These are phyloP conservation scores for Alnus rubra DNA, from an alignment of 306 rosid genomes.

Conservation along the genomic window DNA sequence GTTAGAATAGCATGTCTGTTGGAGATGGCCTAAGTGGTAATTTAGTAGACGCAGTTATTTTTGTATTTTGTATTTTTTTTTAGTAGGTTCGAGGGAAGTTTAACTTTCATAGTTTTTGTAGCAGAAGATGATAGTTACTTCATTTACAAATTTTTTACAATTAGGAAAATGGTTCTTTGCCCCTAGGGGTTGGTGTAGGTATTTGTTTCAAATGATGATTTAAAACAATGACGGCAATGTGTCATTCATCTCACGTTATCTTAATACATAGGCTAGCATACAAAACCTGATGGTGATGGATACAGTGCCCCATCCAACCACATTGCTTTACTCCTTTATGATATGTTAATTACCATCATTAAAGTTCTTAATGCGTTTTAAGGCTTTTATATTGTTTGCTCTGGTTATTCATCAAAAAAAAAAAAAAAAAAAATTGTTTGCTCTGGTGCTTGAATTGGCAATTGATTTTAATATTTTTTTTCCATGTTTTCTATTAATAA, in stretches of 20 bases:
- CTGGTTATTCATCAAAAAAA: not conserved
- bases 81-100: not conserved
- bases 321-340: not conserved
- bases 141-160: not conserved
- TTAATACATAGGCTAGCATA: not conserved
- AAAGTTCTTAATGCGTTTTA: not conserved
- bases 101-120: not conserved
- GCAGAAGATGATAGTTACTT: not conserved
- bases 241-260: not conserved
- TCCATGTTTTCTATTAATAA: conserved; percentile 7
- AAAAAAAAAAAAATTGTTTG: not conserved
- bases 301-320: not conserved
- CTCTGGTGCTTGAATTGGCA: not conserved
- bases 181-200: not conserved
- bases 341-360: not conserved
- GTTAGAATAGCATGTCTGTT: no score
- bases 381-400: not conserved
- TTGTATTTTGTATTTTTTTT: not conserved
- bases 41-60: not conserved
- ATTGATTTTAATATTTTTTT: not conserved
- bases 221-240: not conserved
- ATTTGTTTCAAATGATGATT: not conserved
- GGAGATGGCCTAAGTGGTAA: no score
- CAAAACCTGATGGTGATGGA: not conserved
- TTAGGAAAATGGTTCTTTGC: not conserved